phyloP scores from a whole-genome alignment of 1,139 yeast genomes.

The Debaryomyces nepalensis region DNA sequence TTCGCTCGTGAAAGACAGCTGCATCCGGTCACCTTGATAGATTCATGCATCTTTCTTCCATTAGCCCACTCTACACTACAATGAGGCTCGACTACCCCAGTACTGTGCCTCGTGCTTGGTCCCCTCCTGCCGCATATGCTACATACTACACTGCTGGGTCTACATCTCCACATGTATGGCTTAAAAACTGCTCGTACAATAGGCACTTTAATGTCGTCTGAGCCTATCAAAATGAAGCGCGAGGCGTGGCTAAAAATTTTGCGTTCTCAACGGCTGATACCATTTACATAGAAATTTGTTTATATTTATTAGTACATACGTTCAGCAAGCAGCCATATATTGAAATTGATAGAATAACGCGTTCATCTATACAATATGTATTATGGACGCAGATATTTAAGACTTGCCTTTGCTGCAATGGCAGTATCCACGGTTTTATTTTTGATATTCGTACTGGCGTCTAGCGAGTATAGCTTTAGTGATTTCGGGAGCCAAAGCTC shows the following conservation, averaged over 20 bases:
- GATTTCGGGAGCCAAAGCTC: not conserved
- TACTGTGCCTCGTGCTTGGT: not conserved
- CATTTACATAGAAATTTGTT: not conserved
- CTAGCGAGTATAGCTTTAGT: not conserved
- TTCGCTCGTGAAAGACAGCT: too few species aligned
- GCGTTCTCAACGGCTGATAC: constrained; percentile 4
- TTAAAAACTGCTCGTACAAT: not conserved
- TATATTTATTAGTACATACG: not conserved
- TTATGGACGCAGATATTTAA: constrained; percentile 6
- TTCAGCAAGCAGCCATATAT: not conserved
- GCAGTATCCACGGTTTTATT: not conserved
- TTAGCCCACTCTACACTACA: not conserved
- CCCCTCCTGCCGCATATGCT: not conserved
- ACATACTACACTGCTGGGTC: not conserved
- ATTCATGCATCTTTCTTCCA: not conserved
- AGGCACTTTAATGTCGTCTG: not conserved
- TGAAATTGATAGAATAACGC: not conserved
- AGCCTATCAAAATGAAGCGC: constrained; percentile 2
- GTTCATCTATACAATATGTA: constrained; percentile 3
- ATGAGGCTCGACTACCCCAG: not conserved
- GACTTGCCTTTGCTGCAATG: not conserved
- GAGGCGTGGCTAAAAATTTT: constrained; percentile 5
- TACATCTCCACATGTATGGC: not conserved
- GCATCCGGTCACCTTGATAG: too few species aligned
- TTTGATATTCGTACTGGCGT: not conserved